Conservation (phyloP, 1,284 basidiomycete genomes). For the Rhodotorula sp. region DNA sequence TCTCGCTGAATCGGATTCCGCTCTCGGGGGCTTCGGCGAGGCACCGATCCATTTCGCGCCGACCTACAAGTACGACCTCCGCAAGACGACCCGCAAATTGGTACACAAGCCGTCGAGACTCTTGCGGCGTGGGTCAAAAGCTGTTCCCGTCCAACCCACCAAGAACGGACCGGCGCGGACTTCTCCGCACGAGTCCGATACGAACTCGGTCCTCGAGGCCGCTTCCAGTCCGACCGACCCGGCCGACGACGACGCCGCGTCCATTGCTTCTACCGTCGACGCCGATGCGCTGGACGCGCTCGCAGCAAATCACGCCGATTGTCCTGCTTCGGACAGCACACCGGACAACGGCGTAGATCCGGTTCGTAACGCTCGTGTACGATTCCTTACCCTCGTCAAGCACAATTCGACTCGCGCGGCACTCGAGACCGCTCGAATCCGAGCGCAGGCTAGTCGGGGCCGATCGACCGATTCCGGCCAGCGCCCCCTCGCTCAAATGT, state of each 20-base stretch:
- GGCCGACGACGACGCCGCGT: slow-evolving; percentile 3
- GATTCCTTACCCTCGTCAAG: slow-evolving; percentile 40
- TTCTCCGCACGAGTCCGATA: background rate
- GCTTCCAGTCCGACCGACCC: background rate
- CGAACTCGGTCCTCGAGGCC: background rate
- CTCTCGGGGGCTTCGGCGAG: slow-evolving; percentile 64
- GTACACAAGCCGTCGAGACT: slow-evolving; percentile 25
- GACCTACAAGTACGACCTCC: slow-evolving; percentile 40
- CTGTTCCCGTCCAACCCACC: background rate
- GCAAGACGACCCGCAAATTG: slow-evolving; percentile 3
- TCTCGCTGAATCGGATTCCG: slow-evolving; percentile 60
- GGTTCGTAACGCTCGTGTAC: slow-evolving; percentile 31
- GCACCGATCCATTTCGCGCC: slow-evolving; percentile 70
- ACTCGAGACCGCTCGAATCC: background rate
- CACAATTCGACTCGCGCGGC: slow-evolving; percentile 27
- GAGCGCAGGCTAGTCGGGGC: background rate
- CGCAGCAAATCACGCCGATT: background rate
- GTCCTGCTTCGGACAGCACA: slow-evolving; percentile 5
- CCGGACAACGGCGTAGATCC: slow-evolving; percentile 16
- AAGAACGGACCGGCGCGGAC: background rate
- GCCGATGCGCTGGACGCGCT: slow-evolving; percentile 1
- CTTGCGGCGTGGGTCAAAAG: slow-evolving; percentile 5
- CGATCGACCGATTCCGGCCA: background rate
- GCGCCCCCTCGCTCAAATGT: background rate
- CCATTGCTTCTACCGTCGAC: background rate